Evolutionary conservation across 2,329 filamentous ascomycete species (phyloP).

Genomic region (Neophaeococcomyces mojaviensis): DNA sequence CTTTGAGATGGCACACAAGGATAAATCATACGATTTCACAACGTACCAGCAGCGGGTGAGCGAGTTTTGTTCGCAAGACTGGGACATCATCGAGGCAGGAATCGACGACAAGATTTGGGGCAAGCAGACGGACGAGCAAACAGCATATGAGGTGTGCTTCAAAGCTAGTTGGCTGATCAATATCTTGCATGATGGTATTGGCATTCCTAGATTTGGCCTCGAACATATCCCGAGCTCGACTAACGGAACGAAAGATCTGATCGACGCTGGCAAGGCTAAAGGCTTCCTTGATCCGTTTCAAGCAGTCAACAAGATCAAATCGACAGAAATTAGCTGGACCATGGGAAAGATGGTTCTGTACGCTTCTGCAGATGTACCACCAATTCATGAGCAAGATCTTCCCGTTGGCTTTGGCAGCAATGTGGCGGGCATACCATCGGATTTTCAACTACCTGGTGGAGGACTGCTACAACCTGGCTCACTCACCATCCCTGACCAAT

Average conservation of each 20-base stretch:
- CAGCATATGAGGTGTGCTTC: constrained; percentile 85
- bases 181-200: constrained; percentile 90
- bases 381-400: constrained; percentile 47
- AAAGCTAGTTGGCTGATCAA: constrained; percentile 98
- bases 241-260: constrained; percentile 65
- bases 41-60: constrained; percentile 81
- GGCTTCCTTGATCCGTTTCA: constrained; percentile 81
- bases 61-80: constrained; percentile 77
- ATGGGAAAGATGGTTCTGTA: constrained; percentile 94
- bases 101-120: constrained; percentile 62
- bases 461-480: constrained; percentile 22
- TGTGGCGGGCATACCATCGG: constrained; percentile 54
- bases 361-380: constrained; percentile 76
- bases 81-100: constrained; percentile 65
- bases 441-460: constrained; percentile 70
- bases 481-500: constrained; percentile 17
- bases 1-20: constrained; percentile 68
- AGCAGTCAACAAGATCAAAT: constrained; percentile 84
- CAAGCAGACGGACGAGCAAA: constrained; percentile 64
- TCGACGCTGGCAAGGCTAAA: constrained; percentile 62
- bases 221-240: constrained; percentile 47
- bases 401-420: constrained; percentile 95
- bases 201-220: constrained; percentile 75
- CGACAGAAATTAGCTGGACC: constrained; percentile 93
- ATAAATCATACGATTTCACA: constrained; percentile 78